Conservation (phyloP, 1,284 basidiomycete genomes). For the Phlebopus sp. region DNA sequence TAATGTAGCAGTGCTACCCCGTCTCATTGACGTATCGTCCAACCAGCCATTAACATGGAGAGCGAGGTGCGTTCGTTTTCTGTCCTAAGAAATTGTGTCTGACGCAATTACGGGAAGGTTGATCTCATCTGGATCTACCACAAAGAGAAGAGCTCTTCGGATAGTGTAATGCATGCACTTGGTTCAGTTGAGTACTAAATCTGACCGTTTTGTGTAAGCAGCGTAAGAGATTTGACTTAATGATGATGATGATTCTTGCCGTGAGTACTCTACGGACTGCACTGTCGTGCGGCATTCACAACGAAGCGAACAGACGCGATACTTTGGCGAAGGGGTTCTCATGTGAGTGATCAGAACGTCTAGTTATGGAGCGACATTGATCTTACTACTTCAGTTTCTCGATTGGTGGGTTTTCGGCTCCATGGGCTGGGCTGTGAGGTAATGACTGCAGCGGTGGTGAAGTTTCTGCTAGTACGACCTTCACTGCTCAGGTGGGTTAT, state of each 20-base stretch:
- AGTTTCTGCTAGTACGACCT: background rate
- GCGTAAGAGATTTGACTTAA: background rate
- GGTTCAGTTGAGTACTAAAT: background rate
- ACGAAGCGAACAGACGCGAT: background rate
- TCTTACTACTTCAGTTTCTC: background rate
- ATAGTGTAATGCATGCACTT: background rate
- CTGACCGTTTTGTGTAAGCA: background rate
- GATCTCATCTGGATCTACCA: background rate
- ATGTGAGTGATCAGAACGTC: background rate
- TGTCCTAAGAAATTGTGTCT: background rate
- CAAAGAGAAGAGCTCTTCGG: background rate
- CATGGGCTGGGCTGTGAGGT: background rate
- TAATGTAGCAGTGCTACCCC: too few relatives aligned
- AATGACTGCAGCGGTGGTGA: background rate
- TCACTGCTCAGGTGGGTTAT: background rate
- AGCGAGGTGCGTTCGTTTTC: background rate
- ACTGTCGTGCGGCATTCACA: background rate
- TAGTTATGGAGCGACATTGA: background rate
- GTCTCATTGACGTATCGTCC: background rate
- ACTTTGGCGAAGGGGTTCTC: slow-evolving; percentile 1
- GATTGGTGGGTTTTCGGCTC: background rate
- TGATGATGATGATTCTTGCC: background rate
- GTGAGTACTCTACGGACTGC: background rate
- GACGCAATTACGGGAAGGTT: background rate
- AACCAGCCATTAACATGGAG: background rate